These are phyloP conservation scores for Somion occarium DNA, from an alignment of 1,284 basidiomycete species.

Conservation along the genomic window DNA sequence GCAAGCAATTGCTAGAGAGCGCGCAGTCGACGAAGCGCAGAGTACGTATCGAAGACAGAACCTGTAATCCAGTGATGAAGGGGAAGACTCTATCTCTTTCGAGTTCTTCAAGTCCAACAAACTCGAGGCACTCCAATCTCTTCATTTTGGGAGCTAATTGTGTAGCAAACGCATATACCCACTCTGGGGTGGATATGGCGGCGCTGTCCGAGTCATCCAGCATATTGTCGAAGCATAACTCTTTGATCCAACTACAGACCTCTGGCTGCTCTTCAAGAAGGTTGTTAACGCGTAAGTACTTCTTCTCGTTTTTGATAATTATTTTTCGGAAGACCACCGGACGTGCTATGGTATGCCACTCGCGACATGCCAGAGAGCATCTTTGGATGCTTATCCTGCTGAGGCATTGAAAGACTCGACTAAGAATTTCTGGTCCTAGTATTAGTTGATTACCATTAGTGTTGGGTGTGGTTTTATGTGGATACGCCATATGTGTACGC, in stretches of 20 bases:
- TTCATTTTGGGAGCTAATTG: not conserved
- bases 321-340: not conserved
- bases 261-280: not conserved
- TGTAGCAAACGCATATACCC: not conserved
- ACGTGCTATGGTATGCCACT: not conserved
- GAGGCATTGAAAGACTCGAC: not conserved
- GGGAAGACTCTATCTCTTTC: not conserved
- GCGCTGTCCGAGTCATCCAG: not conserved
- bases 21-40: not conserved
- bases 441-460: not conserved
- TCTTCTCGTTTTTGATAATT: not conserved
- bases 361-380: not conserved
- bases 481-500: too few species aligned
- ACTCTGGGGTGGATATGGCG: not conserved
- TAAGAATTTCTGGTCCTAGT: not conserved
- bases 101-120: not conserved
- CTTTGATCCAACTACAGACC: not conserved
- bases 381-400: not conserved
- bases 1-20: not conserved
- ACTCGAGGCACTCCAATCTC: not conserved
- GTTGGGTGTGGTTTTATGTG: not conserved
- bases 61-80: not conserved
- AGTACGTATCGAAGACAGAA: not conserved
- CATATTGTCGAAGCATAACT: not conserved
- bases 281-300: not conserved